phyloP scores from a whole-genome alignment of 345 rosid genomes.

The Salix purpurea region DNA sequence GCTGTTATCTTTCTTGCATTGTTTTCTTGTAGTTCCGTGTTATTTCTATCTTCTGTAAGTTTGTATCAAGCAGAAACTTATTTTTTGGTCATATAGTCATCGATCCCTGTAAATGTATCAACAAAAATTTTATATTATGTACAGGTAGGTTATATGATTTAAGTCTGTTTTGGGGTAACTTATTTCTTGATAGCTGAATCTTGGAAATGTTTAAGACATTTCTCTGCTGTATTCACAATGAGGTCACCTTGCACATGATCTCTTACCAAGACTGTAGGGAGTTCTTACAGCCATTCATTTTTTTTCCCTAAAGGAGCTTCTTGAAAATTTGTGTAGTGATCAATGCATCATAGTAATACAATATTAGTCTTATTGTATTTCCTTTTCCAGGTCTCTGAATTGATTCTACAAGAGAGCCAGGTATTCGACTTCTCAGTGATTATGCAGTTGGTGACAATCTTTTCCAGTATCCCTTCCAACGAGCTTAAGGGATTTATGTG shows the following conservation, averaged over 20 bases:
- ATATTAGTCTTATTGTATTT: neutral
- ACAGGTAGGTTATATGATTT: no score
- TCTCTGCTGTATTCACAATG: neutral
- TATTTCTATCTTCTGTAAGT: neutral
- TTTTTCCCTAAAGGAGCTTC: neutral
- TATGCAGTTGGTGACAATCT: slow-evolving; percentile 69
- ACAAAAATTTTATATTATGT: no score
- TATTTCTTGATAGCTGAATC: neutral
- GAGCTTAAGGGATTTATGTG: slow-evolving; percentile 72
- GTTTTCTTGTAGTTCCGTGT: neutral
- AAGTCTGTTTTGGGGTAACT: neutral
- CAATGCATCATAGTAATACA: slow-evolving; percentile 1
- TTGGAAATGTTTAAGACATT: neutral
- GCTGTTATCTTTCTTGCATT: neutral
- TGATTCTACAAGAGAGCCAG: slow-evolving; percentile 61
- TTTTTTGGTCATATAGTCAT: no score
- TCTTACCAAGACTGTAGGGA: neutral
- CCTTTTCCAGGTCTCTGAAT: slow-evolving; percentile 76
- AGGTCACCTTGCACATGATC: neutral
- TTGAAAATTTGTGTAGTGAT: neutral
- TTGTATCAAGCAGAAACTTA: no score
- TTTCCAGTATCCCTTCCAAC: slow-evolving; percentile 51
- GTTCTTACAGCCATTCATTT: neutral
- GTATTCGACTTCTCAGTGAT: slow-evolving; percentile 68
- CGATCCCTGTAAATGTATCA: no score